These are phyloP conservation scores for Picea engelmannii DNA, from an alignment of 83 land plant genomes.

Conservation along the genomic window DNA sequence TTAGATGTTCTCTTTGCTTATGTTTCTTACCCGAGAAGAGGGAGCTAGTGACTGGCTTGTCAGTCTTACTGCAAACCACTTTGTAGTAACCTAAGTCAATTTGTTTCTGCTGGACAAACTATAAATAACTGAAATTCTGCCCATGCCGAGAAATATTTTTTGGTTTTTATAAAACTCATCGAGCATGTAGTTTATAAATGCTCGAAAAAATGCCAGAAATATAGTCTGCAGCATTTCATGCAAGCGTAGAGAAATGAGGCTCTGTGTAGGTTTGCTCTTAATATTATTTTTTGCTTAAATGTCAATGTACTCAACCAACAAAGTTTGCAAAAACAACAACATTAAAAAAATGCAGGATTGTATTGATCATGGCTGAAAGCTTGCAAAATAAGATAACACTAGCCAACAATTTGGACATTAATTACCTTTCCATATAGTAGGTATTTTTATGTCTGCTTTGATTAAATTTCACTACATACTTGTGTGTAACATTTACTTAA, in stretches of 20 bases:
- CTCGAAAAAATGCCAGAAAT: not conserved
- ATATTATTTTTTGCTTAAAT: not conserved
- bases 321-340: not conserved
- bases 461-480: slow-evolving; percentile 5
- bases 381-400: not conserved
- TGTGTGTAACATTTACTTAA: not conserved
- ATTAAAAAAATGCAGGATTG: not conserved
- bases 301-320: not conserved
- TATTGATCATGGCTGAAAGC: not conserved
- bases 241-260: not conserved
- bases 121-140: too few species aligned
- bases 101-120: too few species aligned
- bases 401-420: not conserved
- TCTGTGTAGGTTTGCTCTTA: not conserved
- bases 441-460: not conserved
- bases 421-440: not conserved
- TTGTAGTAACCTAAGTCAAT: not conserved
- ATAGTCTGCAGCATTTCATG: not conserved
- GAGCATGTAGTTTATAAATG: not conserved
- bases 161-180: too few species aligned
- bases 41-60: not conserved
- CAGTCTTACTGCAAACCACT: not conserved
- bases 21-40: not conserved
- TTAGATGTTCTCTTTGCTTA: not conserved
- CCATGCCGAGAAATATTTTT: too few species aligned